Evolutionary conservation across 2,329 filamentous ascomycete genomes (phyloP).

Genomic region (Phaeosphaeriaceae sp.): DNA sequence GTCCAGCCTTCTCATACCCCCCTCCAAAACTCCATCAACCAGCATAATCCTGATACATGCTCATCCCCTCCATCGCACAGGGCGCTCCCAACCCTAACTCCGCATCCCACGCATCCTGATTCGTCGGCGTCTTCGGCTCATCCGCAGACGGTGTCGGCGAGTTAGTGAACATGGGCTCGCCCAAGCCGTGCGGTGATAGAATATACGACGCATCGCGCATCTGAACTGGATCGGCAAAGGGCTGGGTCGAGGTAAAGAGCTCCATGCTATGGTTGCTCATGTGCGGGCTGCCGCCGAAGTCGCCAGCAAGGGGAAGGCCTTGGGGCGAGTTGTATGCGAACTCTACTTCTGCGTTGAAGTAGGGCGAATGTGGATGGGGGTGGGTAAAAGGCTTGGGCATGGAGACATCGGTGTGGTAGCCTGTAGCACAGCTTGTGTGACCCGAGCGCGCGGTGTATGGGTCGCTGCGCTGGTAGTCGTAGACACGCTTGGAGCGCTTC

Average conservation of each 20-base stretch:
- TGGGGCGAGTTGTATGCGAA: background rate
- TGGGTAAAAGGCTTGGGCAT: background rate
- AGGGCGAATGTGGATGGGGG: background rate
- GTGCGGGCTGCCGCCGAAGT: slow-evolving; percentile 7
- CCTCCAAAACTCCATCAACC: slow-evolving; percentile 7
- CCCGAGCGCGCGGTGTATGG: background rate
- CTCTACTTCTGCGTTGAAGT: background rate
- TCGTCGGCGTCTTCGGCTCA: slow-evolving; percentile 30
- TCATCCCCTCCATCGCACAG: slow-evolving; percentile 9
- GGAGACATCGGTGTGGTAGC: background rate
- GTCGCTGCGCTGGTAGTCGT: slow-evolving; percentile 26
- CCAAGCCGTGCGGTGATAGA: slow-evolving; percentile 19
- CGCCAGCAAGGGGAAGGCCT: background rate
- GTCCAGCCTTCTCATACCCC: background rate
- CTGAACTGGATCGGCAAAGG: slow-evolving; percentile 7
- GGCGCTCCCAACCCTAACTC: slow-evolving; percentile 12
- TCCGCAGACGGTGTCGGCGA: slow-evolving; percentile 26
- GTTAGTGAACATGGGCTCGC: slow-evolving; percentile 31
- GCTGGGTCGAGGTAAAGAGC: too few relatives aligned
- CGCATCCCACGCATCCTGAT: slow-evolving; percentile 17
- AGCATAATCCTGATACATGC: slow-evolving; percentile 10
- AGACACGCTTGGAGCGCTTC: slow-evolving; percentile 27
- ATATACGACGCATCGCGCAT: slow-evolving; percentile 21
- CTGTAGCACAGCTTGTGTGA: too few relatives aligned
- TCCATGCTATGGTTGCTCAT: slow-evolving; percentile 4